Evolutionary conservation across 306 rosid species (phyloP), one percentile per base, ranked within the genome.

Genomic region (Delonix regia): DNA sequence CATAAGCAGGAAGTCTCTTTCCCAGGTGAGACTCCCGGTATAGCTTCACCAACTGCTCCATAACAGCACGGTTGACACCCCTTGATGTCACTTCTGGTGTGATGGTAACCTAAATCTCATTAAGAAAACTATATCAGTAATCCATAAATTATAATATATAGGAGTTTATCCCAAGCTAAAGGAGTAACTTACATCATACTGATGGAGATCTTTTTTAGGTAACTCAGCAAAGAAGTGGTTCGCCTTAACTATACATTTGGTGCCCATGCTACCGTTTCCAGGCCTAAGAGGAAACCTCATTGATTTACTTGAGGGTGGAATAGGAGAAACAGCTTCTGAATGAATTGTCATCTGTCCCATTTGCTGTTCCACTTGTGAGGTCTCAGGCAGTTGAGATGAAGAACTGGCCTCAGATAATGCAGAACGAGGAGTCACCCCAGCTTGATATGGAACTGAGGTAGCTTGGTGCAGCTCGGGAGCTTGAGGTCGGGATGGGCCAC

Each of bases 391-490:
- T 38, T 64, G 81, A 27, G 94, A 81, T 4, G 97, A 88, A 7
- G 98, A 84, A 84, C 99, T 81, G 5, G 90, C 94, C 91, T 66
- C 92, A 28, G 85, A 63, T 4, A 80, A 12, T 19, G 71, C 42
- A 56, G 91, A 78, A 76, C 66, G 96, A 85, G 91, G 75, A 80
- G 75, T 85, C 85, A 84, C 82, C 80, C 81, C 93, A 77, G 89
- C 87, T 74, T 84, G 90, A 70, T 83, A 79, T 6, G 80, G 86
- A 79, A 80, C 91, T 69, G 90, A 83, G 86, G 93, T 85, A 52
- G 98, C 99, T 96, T 96, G 99, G 97, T 93, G 97, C 99, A 96
- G 97, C 85, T 91, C 98, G 99, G 98, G 94, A 48, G 76, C 77
- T 33, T 82, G 92, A 41, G 94, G 88, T 77, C 89, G 85, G 22